Base-by-base conservation (phyloP, 441 rosid genomes). In the Corymbia calophylla region DNA sequence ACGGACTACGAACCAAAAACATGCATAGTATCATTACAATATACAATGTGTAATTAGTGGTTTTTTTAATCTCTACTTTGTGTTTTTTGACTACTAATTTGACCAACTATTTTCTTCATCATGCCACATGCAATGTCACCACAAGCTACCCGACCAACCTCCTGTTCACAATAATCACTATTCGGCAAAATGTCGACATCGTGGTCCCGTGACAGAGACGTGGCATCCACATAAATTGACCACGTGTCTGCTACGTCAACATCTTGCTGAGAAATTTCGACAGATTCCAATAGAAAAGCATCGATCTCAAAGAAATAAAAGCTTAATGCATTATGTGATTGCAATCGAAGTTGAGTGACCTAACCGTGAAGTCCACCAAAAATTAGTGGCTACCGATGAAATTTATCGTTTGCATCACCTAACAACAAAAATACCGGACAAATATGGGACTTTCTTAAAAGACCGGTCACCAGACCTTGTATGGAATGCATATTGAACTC, bases 1-100 rank as follows among this genome's bases (percentile, higher is more conserved):
- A 66, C 90, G 92, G 89, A 87, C 29, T 48, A 88, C 89, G 55
- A 87, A 92, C 32, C 80, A 88, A 90, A 90, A 88, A 23, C 89
- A 53, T 89, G 88, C 86, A 48, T 64, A 88, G 88, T 66, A 66
- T n/a, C 84, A 39, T 62, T 39, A 62, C 68, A 29, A 29, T 29
- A 62, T 39, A 47, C 84, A 23, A 73, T 73, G 9, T 39, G 29
- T 39, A 21, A 73, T 23, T 44, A 23, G 51, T 47, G 51, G 51
- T 47, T 14, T 44, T 44, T 19, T 77, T 23, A 77, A 39, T 77
- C 84, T 77, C 51, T 39, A 44, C 7, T 39, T 21, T 73, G 82
- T 21, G 29, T 3, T 73, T 35, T 70, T 21, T 5, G 48, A 70
- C 81, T 21, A 60, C n/a, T n/a, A 60, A 27, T 62, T 29, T 62